Conservation (phyloP, 2,329 filamentous ascomycete species). For the Phoma sp. region DNA sequence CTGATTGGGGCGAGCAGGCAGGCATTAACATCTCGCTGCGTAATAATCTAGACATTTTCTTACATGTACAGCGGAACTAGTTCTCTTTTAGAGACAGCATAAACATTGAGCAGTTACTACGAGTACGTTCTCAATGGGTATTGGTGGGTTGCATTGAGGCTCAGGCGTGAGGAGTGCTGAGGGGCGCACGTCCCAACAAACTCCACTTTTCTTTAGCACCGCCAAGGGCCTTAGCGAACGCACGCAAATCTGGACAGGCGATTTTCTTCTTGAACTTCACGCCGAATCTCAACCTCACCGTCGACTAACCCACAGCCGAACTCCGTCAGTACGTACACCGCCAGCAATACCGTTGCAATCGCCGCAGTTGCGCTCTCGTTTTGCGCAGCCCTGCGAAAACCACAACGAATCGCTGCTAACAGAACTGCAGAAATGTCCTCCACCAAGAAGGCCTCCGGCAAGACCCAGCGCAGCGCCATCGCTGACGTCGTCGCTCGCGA, state of each 20-base stretch:
- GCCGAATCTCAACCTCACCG: slow-evolving; percentile 30
- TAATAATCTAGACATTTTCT: too few relatives aligned
- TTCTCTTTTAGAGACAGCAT: too few relatives aligned
- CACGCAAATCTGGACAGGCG: slow-evolving; percentile 11
- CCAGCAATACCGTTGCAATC: background rate
- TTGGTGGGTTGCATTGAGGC: too few relatives aligned
- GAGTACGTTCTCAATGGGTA: too few relatives aligned
- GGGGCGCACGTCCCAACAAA: background rate
- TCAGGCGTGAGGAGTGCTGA: too few relatives aligned
- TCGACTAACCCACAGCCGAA: slow-evolving; percentile 37
- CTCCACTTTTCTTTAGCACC: slow-evolving; percentile 4
- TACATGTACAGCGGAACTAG: too few relatives aligned
- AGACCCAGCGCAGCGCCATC: slow-evolving; percentile 86
- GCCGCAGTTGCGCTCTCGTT: background rate
- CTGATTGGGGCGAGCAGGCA: too few relatives aligned
- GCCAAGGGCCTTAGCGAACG: slow-evolving; percentile 28
- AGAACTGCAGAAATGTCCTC: slow-evolving; percentile 47
- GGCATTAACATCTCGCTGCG: too few relatives aligned
- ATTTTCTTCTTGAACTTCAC: slow-evolving; percentile 25
- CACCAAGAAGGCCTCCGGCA: slow-evolving; percentile 67
- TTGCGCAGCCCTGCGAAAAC: background rate
- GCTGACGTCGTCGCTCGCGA: slow-evolving; percentile 98
- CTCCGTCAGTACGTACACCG: slow-evolving; percentile 32
- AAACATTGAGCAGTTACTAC: too few relatives aligned
- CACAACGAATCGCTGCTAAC: slow-evolving; percentile 25